Conservation (phyloP, 768 basidiomycete genomes). For the Punctularia strigosozonata region DNA sequence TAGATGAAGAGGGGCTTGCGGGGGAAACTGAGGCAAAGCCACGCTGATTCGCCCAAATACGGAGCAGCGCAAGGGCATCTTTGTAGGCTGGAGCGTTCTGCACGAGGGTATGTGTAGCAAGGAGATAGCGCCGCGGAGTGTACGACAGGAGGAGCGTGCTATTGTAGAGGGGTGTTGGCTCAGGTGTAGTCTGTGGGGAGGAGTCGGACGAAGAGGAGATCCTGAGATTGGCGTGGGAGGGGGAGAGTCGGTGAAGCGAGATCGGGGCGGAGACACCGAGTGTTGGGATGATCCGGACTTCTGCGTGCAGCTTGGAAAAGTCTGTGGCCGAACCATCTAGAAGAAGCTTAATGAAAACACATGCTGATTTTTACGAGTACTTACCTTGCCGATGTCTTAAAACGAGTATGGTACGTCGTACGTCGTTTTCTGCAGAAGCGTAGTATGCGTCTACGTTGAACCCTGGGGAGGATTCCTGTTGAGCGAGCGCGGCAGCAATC, state of each 20-base stretch:
- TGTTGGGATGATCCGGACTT: conserved; percentile 66
- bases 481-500: conserved; percentile 50
- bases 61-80: conserved; percentile 68
- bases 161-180: conserved; percentile 74
- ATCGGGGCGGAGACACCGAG: conserved; percentile 52
- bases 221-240: conserved; percentile 60
- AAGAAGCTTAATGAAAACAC: neutral
- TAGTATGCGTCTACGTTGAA: conserved; percentile 52
- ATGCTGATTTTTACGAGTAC: conserved; percentile 5
- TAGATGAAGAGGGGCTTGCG: too few species aligned
- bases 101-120: conserved; percentile 33
- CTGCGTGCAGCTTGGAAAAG: conserved; percentile 56
- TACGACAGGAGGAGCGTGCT: conserved; percentile 46
- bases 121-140: conserved; percentile 35
- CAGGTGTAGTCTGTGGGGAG: conserved; percentile 14
- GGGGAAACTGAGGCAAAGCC: conserved; percentile 55
- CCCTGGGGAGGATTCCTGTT: conserved; percentile 27
- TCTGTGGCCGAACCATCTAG: conserved; percentile 41
- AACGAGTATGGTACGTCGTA: conserved; percentile 54
- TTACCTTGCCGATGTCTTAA: conserved; percentile 45
- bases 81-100: conserved; percentile 44
- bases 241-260: conserved; percentile 56
- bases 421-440: conserved; percentile 45
- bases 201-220: conserved; percentile 19
- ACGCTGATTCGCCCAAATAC: conserved; percentile 85